Evolutionary conservation across 2,329 filamentous ascomycete species (phyloP), one percentile per base, ranked within the genome.

Genomic region (Fusarium pininemorale): DNA sequence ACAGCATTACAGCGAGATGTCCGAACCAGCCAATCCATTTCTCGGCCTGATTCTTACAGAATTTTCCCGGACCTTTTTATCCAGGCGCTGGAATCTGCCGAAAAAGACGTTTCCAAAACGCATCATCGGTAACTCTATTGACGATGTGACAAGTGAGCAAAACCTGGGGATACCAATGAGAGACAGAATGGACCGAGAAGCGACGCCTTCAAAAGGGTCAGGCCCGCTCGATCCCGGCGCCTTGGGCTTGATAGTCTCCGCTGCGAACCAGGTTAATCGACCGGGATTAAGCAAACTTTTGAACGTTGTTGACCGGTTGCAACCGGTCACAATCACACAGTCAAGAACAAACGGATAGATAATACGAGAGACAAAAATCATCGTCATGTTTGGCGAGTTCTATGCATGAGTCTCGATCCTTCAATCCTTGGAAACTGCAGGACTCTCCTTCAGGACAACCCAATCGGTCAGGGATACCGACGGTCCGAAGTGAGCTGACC

Each of bases 151-250:
- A 53, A 54, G 28, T 60, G 32, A 50, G 58, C 35, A 72, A 75
- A 77, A 75, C 44, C 73, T 66, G 75, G 76, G 76, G 76, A 77
- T 78, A 73, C 76, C 76, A 78, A 78, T 78, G 67, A 76, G 73
- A 76, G 24, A n/a, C 44, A 64, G 57, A 61, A 45, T 66, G 57
- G 61, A 24, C 76, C 76, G 76, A 78, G 73, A 78, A 78, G 76
- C 76, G 76, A 75, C 54, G 67, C 63, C 57, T 65, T 63, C 66
- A 53, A 58, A 63, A 55, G 55, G 41, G 38, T 67, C 57, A 71
- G 66, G 64, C 66, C 71, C 72, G 72, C 71, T 66, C 37, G 41
- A 74, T 59, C 72, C 72, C 47, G 63, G 58, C 58, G 41, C 53
- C 28, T 61, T 68, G 66, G 71, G 70, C 70, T 74, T 37, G 53